Evolutionary conservation across 352 stramenopile genomes (phyloP).

Genomic region (Sclerospora graminicola): DNA sequence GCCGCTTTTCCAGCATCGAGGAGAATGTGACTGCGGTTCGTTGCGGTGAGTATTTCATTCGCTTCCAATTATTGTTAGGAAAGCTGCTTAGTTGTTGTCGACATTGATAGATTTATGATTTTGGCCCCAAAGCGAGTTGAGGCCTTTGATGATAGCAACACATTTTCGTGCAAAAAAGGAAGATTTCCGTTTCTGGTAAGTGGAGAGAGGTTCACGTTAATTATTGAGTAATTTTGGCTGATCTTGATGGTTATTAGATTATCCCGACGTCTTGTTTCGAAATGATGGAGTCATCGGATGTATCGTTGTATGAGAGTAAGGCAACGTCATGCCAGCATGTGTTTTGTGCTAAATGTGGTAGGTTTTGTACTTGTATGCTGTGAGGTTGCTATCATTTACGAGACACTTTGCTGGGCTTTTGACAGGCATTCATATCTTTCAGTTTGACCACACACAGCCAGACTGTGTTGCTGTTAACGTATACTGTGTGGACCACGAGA

Average conservation of each 20-base stretch:
- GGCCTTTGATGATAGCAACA: conserved; percentile 76
- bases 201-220: not conserved
- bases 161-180: conserved; percentile 73
- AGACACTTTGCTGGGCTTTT: no score
- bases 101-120: conserved; percentile 46
- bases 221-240: not conserved
- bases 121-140: conserved; percentile 66
- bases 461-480: conserved; percentile 70
- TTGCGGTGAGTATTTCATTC: conserved; percentile 25
- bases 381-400: no score
- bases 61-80: conserved; percentile 2
- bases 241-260: conserved; percentile 25
- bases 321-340: conserved; percentile 59
- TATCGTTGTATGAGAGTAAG: conserved; percentile 69
- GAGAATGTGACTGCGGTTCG: conserved; percentile 58
- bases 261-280: conserved; percentile 68
- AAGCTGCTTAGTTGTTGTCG: conserved; percentile 1
- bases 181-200: conserved; percentile 67
- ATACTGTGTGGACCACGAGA: conserved; percentile 73
- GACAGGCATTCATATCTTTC: conserved; percentile 74
- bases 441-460: conserved; percentile 64
- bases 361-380: conserved; percentile 11
- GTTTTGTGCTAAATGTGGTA: conserved; percentile 73
- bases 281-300: conserved; percentile 52
- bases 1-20: conserved; percentile 64